Evolutionary conservation across 768 basidiomycete species (phyloP), one percentile per base, ranked within the genome.

Genomic region (Sporobolomyces pararoseus): DNA sequence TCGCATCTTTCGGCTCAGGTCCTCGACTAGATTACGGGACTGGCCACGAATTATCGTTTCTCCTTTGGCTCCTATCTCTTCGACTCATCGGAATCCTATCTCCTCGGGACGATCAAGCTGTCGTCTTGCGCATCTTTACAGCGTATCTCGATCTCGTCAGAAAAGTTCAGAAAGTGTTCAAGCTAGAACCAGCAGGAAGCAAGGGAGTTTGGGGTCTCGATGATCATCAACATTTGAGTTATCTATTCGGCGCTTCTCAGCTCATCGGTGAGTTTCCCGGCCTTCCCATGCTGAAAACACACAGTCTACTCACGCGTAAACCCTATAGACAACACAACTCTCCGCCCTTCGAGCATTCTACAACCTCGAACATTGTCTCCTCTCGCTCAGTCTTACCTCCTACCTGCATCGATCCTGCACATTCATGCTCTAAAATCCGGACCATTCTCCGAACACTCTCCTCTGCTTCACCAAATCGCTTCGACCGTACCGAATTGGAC

Each of bases 181-280:
- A 83, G 61, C 86, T 99, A 14, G 96, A 99, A 80, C 96, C 96
- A 14, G 96, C 96, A 5, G 96, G 96, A 13, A 94, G 91, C 70
- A 96, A 98, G 77, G 96, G 96, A 7, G 96, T 98, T 0, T 99
- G 95, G 96, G 96, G 96, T 2, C 81, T 99, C 39, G 78, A 79
- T 59, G 78, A 79, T 31, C 72, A 75, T 50, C 73, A 73, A 58
- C 73, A 96, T 79, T 83, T 98, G 50, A 87, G 88, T 7, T 96
- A 96, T 77, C 84, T 95, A 7, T 92, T 95, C 78, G 94, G 94
- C 16, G 91, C 92, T 71, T 90, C 86, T 3, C 90, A 98, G 80
- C 83, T 97, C 3, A 67, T 83, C 77, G 80, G 79, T 78, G 47
- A 58, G 75, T 74, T 16, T 2, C 75, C 13, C 81, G 61, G 13